Evolutionary conservation across 2,329 filamentous ascomycete genomes (phyloP), one percentile per base, ranked within the genome.

Genomic region (Colletotrichum sp.): DNA sequence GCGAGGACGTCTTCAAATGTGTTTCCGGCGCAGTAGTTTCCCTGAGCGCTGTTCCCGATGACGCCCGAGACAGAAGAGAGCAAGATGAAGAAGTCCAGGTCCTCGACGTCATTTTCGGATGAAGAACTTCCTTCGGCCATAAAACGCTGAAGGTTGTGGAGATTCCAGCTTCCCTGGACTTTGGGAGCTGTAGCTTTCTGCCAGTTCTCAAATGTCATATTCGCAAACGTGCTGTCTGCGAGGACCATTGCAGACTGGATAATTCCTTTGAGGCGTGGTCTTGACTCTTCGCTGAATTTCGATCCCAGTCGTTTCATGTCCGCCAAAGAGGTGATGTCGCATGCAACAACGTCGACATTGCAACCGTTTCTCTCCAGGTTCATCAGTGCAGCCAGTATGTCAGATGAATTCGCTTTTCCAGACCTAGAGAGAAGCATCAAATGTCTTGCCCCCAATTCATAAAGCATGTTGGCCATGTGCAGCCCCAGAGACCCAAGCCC

Each of bases 171-270:
- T 16, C 78, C 78, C 10, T 57, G 32, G 6, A 72, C 71, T 68
- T 79, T 79, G 24, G 78, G 77, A 26, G 30, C 34, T n/a, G 76
- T 68, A 7, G 78, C 78, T 4, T 26, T 32, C 18, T 14, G 26
- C 75, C 77, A 79, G 30, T 78, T 28, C 10, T 68, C 68, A 21
- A 64, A 64, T 12, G 73, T 71, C 78, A 79, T 79, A 61, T 77
- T 74, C 13, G 52, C 10, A 32, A 72, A 76, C 16, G 71, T 77
- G 24, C 57, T 55, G 73, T 79, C 79, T 21, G 74, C 60, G 1
- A 84, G 73, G 1, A 83, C 80, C 83, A 84, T 82, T 3, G 82
- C 82, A 4, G 78, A 81, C 60, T 84, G 82, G 6, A 84, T 81
- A 3, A 83, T 68, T 7, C 81, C 81, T 16, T 2, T 57, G 57